Percentiles rank a stretch among this genome's conserved stretches.
phyloP scores from a whole-genome alignment of 2,329 filamentous ascomycete species.

The Microdochium bolleyi region DNA sequence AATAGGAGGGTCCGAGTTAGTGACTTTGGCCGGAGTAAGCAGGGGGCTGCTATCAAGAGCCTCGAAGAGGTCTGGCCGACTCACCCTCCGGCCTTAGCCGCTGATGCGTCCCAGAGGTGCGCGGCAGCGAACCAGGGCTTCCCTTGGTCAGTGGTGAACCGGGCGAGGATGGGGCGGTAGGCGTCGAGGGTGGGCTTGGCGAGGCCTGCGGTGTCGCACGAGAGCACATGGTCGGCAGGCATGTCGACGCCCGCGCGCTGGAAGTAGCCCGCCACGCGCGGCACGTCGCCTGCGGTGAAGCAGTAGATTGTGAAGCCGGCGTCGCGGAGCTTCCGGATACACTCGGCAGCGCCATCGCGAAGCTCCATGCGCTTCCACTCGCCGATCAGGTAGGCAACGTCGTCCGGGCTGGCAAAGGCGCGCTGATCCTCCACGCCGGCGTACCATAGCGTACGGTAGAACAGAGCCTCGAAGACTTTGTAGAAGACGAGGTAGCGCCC shows the following conservation, averaged over 20 bases:
- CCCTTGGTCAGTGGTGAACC: constrained; percentile 17
- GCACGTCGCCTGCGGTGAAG: constrained; percentile 41
- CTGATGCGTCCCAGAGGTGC: constrained; percentile 52
- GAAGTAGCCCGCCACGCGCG: constrained; percentile 44
- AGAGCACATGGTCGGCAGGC: constrained; percentile 39
- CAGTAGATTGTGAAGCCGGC: constrained; percentile 45
- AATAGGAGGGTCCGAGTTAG: neutral
- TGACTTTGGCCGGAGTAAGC: neutral
- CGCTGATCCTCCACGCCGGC: constrained; percentile 33
- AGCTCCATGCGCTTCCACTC: constrained; percentile 27
- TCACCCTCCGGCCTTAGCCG: constrained; percentile 37
- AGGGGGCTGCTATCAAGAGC: neutral
- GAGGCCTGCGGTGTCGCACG: constrained; percentile 38
- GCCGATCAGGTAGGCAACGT: constrained; percentile 28
- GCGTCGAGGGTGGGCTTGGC: constrained; percentile 41
- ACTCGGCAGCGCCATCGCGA: constrained; percentile 29
- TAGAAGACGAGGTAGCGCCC: constrained; percentile 33
- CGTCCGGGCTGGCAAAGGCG: constrained; percentile 29
- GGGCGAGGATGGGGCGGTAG: constrained; percentile 31
- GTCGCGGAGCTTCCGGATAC: constrained; percentile 30
- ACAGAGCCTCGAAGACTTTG: constrained; percentile 31
- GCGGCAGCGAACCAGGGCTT: constrained; percentile 47
- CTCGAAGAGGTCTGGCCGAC: constrained; percentile 2
- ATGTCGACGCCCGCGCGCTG: constrained; percentile 37
- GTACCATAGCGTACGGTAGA: constrained; percentile 38